These are phyloP conservation scores for Micractinium sp. DNA, from an alignment of 139 green algal genomes.

Conservation along the genomic window DNA sequence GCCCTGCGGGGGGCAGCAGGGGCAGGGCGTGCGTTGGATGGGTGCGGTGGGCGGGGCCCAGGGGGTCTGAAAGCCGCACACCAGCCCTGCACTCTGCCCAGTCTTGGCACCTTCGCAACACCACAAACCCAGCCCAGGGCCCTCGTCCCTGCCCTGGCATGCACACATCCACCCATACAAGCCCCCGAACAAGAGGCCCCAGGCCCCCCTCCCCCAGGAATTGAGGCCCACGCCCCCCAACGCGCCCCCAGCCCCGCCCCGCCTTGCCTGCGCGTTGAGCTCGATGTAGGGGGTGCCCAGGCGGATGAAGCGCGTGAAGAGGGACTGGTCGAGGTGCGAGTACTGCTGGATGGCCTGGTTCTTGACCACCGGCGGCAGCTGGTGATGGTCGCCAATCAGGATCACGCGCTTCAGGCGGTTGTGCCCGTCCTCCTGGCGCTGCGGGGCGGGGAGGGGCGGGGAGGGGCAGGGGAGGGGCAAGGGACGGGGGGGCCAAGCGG, in stretches of 20 bases:
- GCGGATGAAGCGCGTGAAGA: slow-evolving; percentile 97
- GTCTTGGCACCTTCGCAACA: no score
- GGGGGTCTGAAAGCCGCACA: no score
- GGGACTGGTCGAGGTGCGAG: slow-evolving; percentile 89
- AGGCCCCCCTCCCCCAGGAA: no score
- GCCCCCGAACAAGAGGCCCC: no score
- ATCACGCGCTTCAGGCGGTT: slow-evolving; percentile 84
- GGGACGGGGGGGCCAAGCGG: not conserved
- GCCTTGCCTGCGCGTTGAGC: slow-evolving; percentile 89
- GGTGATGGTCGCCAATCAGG: slow-evolving; percentile 98
- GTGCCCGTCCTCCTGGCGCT: slow-evolving; percentile 54
- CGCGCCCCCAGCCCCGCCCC: not conserved
- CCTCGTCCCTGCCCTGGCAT: no score
- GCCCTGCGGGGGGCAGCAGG: slow-evolving; percentile 62
- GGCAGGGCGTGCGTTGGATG: not conserved
- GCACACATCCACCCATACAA: no score
- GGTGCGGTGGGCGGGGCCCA: not conserved
- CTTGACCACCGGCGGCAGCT: slow-evolving; percentile 99
- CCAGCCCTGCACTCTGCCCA: no score
- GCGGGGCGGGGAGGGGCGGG: not conserved
- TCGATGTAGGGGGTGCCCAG: slow-evolving; percentile 94
- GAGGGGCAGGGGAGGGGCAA: not conserved
- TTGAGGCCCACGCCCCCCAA: no score
- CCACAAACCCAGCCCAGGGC: no score
- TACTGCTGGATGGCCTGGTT: slow-evolving; percentile 97